Evolutionary conservation across 2,329 filamentous ascomycete species (phyloP).

Genomic region (Annulohypoxylon truncatum): DNA sequence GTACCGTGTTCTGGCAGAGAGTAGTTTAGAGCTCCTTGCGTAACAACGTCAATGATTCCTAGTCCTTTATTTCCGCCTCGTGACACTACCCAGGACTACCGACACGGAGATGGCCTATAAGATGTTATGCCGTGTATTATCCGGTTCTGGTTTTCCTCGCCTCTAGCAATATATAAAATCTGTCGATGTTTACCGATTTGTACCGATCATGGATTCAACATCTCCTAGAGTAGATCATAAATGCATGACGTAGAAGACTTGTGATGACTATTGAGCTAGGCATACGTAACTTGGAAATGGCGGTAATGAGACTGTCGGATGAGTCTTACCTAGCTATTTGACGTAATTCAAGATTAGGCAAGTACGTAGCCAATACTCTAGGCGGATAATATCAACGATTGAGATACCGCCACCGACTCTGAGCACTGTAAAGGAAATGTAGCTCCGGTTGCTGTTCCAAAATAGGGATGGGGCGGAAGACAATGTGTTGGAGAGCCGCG

Average conservation of each 20-base stretch:
- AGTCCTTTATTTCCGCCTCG: no score
- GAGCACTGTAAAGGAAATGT: not conserved
- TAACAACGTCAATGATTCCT: no score
- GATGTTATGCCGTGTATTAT: no score
- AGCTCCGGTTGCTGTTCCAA: not conserved
- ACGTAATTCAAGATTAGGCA: not conserved
- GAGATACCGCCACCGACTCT: not conserved
- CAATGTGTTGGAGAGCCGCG: not conserved
- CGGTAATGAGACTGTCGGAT: slow-evolving; percentile 4
- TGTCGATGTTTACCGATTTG: not conserved
- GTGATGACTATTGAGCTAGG: not conserved
- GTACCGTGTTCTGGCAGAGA: no score
- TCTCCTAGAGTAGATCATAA: not conserved
- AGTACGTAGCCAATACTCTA: no score
- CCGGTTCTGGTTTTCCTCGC: not conserved
- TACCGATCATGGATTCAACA: not conserved
- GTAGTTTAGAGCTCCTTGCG: no score
- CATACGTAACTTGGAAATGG: not conserved
- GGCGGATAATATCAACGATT: no score
- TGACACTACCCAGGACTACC: no score
- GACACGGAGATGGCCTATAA: no score
- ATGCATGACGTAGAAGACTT: not conserved
- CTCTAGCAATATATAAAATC: no score
- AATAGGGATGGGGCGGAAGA: not conserved
- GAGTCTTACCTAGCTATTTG: not conserved